These are phyloP conservation scores for Chondrus crispus DNA, from an alignment of 23 red algal genomes.

Conservation along the genomic window DNA sequence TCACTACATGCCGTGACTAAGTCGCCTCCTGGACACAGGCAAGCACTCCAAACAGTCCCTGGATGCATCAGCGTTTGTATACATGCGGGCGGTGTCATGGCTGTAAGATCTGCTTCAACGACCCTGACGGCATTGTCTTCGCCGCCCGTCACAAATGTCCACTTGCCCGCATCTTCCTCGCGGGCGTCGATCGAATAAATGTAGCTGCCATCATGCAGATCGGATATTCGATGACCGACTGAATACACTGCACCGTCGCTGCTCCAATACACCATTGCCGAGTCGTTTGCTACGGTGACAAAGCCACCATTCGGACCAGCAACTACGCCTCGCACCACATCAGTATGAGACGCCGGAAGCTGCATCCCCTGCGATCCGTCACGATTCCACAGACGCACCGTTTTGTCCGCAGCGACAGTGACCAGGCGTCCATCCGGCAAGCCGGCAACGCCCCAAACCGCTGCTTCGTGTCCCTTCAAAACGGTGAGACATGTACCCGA, in stretches of 20 bases:
- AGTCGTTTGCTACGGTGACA: conserved; percentile 76
- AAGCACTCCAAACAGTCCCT: conserved; percentile 69
- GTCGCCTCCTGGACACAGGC: conserved; percentile 43
- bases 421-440: conserved; percentile 48
- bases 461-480: conserved; percentile 65
- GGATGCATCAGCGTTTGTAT: conserved; percentile 67
- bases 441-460: conserved; percentile 66
- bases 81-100: background rate
- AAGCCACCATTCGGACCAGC: conserved; percentile 38
- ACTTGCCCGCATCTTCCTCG: background rate
- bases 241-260: background rate
- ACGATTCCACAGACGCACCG: conserved; percentile 59
- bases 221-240: background rate
- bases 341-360: conserved; percentile 48
- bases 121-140: conserved; percentile 76
- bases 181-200: conserved; percentile 49
- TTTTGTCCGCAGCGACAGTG: conserved; percentile 65
- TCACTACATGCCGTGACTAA: conserved; percentile 76
- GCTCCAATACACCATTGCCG: conserved; percentile 45
- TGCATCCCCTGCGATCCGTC: background rate
- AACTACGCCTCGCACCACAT: conserved; percentile 73
- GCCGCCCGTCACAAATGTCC: conserved; percentile 56
- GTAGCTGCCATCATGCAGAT: conserved; percentile 72
- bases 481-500: conserved; percentile 22
- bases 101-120: background rate